phyloP scores from a whole-genome alignment of 257 asterid species.

The Cruciata laevipes region DNA sequence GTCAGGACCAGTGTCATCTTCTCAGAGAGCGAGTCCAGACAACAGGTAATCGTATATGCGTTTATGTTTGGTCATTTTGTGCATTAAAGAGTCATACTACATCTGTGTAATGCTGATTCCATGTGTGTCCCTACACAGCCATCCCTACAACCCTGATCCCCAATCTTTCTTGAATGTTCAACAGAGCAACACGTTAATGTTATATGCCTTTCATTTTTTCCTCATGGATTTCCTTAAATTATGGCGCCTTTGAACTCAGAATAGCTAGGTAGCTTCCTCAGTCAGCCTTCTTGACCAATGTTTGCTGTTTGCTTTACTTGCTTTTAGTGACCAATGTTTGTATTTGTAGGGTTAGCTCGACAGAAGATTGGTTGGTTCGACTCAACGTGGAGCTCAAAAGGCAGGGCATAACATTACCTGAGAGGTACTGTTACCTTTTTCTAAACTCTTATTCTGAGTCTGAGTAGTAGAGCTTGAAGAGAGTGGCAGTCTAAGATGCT shows the following conservation, averaged over 20 bases:
- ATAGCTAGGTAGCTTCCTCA: not conserved
- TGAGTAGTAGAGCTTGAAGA: too few relatives aligned
- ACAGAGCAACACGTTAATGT: not conserved
- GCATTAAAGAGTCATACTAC: not conserved
- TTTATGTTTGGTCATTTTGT: not conserved
- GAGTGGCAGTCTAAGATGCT: not conserved
- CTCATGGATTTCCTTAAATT: not conserved
- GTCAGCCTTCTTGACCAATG: not conserved
- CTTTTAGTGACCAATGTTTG: constrained; percentile 7
- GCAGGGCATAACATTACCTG: constrained; percentile 32
- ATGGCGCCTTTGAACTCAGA: not conserved
- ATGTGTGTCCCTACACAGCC: not conserved
- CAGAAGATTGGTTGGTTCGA: constrained; percentile 31
- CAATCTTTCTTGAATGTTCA: not conserved
- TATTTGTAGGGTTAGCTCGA: constrained; percentile 8
- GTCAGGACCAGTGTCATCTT: constrained; percentile 11
- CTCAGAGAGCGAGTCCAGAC: constrained; percentile 1
- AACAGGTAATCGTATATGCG: constrained; percentile 14
- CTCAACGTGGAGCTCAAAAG: constrained; percentile 29
- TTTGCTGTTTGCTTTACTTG: not conserved
- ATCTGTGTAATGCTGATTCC: not conserved
- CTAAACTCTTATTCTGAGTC: not conserved
- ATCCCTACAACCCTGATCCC: not conserved
- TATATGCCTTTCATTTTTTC: too few relatives aligned
- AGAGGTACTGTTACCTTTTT: constrained; percentile 22